Percentiles rank a stretch among this genome's conserved stretches.
These are phyloP conservation scores for Hemileia vastatrix DNA, from an alignment of 1,284 basidiomycete genomes.

Conservation along the genomic window DNA sequence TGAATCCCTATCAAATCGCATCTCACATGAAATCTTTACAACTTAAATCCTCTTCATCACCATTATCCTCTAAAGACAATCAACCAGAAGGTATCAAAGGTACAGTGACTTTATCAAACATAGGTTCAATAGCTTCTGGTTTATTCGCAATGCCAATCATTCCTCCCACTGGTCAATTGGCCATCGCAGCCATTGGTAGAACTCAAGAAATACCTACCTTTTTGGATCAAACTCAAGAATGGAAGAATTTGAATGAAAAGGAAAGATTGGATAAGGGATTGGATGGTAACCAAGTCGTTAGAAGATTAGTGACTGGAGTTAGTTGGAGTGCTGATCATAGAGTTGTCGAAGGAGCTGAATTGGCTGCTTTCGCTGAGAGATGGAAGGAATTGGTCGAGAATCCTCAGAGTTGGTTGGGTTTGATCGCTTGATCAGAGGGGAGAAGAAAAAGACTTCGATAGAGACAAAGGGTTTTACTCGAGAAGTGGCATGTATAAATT, in stretches of 20 bases:
- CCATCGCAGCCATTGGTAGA: conserved; percentile 77
- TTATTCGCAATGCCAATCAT: conserved; percentile 65
- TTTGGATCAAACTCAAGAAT: too few species aligned
- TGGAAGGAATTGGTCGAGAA: conserved; percentile 77
- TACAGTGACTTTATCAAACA: conserved; percentile 76
- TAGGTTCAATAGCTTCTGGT: conserved; percentile 69
- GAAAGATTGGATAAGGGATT: conserved; percentile 17
- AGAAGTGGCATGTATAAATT: too few species aligned
- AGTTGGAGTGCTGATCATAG: conserved; percentile 86
- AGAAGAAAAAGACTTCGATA: too few species aligned
- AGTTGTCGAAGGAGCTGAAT: conserved; percentile 81
- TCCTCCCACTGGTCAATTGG: conserved; percentile 76
- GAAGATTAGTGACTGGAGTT: conserved; percentile 61
- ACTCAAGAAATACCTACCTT: conserved; percentile 48
- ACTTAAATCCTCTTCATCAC: too few species aligned
- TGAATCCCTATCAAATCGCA: conserved; percentile 59
- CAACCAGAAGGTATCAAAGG: conserved; percentile 56
- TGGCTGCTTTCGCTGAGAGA: conserved; percentile 77
- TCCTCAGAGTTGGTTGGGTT: too few species aligned
- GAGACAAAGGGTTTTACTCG: too few species aligned
- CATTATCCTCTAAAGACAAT: too few species aligned
- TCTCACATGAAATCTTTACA: conserved; percentile 56
- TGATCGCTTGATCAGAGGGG: too few species aligned
- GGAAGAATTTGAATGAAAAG: too few species aligned
- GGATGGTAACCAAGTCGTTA: too few species aligned